phyloP scores from a whole-genome alignment of 2,329 filamentous ascomycete species.

The Bipolaris victoriae region DNA sequence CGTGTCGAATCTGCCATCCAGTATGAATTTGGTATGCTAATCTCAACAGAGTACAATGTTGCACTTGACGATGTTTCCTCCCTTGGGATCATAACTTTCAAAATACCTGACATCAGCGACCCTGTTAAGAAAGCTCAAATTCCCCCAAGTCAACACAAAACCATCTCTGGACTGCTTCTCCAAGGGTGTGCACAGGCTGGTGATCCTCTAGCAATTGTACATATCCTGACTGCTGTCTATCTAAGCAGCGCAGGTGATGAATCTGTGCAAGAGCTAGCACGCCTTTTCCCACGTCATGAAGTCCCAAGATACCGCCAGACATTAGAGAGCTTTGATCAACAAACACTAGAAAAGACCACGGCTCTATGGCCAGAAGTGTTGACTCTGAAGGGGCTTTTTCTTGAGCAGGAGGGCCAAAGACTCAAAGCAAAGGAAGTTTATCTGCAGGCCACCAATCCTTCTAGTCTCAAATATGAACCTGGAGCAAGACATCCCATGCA shows the following conservation, averaged over 20 bases:
- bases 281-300: conserved; percentile 25
- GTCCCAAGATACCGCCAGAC: conserved; percentile 26
- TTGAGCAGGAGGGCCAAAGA: conserved; percentile 33
- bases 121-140: conserved; percentile 23
- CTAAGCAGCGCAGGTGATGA: conserved; percentile 18
- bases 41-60: conserved; percentile 31
- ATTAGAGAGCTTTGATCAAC: conserved; percentile 28
- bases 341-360: conserved; percentile 18
- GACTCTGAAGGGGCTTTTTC: conserved; percentile 39
- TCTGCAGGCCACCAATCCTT: conserved; percentile 28
- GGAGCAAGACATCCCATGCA: conserved; percentile 30
- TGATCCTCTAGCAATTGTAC: conserved; percentile 37
- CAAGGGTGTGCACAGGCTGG: conserved; percentile 37
- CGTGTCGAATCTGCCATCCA: conserved; percentile 2
- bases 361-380: conserved; percentile 31
- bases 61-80: conserved; percentile 32
- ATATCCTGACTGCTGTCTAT: conserved; percentile 38
- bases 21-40: conserved; percentile 12
- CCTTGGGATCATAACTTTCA: conserved; percentile 34
- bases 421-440: conserved; percentile 30
- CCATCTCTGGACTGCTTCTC: conserved; percentile 27
- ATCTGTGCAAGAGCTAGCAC: conserved; percentile 22
- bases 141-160: conserved; percentile 34
- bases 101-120: conserved; percentile 35
- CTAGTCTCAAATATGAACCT: conserved; percentile 20